Base-by-base conservation (phyloP, 2,329 filamentous ascomycete species). In the Fusarium newnesense region DNA sequence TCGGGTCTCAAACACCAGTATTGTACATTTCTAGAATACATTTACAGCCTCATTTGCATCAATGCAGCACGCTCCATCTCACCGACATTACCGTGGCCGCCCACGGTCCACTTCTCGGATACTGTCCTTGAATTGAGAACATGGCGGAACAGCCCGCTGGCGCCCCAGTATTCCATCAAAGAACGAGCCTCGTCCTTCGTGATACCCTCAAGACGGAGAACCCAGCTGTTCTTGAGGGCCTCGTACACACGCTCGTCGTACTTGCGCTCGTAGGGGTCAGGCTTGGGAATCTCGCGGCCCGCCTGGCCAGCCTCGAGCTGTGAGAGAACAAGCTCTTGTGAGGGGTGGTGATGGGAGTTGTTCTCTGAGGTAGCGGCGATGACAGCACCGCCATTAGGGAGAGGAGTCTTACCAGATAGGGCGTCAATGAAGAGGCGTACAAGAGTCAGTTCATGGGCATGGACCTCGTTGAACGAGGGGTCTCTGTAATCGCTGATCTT, bases 141-240 rank as follows among this genome's bases (percentile, higher is more conserved):
- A 69, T 89, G 86, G 72, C 93, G 89, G 79, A 97, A 81, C 80
- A 97, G 86, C 18, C 96, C 96, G 81, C 94, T 97, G 40, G 90
- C 90, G 9, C 94, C 95, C 87, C 96, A 98, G 84, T 98, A 98
- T 85, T 98, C 95, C 90, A 98, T 92, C 76, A 97, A 85, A 2
- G 90, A 88, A 67, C 92, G 89, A 16, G 94, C 91, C 83, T 98
- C 96, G 4, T 87, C 83, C 82, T 92, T 93, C 76, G 85, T 92
- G 74, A 98, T 78, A 13, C 94, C 93, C 46, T 88, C 86, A 26
- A 97, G 79, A 26, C 88, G 87, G 60, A 91, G 73, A 4, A 90
- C 83, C 66, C 84, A 81, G 44, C 87, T 84, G 49, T 85, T 84
- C 70, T 85, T 81, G 59, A 92, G 82, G 4, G 83, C 83, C 28